Evolutionary conservation across 768 basidiomycete genomes (phyloP).

Genomic region (Paxillus rubicundulus): DNA sequence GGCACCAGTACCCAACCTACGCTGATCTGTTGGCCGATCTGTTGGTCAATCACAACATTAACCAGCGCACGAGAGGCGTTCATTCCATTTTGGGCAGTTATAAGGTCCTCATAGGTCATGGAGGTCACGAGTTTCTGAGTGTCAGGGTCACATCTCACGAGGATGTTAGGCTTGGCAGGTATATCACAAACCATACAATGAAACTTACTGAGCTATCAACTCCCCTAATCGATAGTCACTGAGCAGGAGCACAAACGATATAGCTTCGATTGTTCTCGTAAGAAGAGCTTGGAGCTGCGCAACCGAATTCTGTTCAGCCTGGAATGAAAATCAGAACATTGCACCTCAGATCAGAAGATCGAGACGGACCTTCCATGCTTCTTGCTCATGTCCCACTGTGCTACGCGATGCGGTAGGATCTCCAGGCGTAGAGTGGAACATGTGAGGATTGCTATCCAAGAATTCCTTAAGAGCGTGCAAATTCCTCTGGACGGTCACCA

Average conservation of each 20-base stretch:
- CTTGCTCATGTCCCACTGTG: constrained; percentile 65
- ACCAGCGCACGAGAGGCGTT: constrained; percentile 87
- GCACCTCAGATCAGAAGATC: background rate
- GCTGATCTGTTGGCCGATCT: constrained; percentile 95
- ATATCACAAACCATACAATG: background rate
- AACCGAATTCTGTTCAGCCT: constrained; percentile 85
- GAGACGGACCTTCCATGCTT: constrained; percentile 77
- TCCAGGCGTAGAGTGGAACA: constrained; percentile 80
- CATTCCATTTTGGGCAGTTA: constrained; percentile 82
- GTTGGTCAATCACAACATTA: constrained; percentile 95
- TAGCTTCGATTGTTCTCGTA: constrained; percentile 85
- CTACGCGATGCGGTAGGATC: constrained; percentile 58
- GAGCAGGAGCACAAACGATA: constrained; percentile 89
- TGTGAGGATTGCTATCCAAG: constrained; percentile 75
- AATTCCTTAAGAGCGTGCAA: constrained; percentile 74
- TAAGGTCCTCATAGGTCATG: constrained; percentile 83
- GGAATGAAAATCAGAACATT: constrained; percentile 13
- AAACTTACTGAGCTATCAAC: constrained; percentile 71
- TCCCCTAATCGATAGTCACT: constrained; percentile 90
- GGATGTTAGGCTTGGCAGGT: constrained; percentile 7
- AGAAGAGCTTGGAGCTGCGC: constrained; percentile 72
- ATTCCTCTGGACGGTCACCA: constrained; percentile 78
- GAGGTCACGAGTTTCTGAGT: constrained; percentile 65
- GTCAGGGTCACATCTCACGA: constrained; percentile 64
- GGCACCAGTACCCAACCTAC: constrained; percentile 43